Evolutionary conservation across 2,329 filamentous ascomycete species (phyloP).

Genomic region (Penicillium freii): DNA sequence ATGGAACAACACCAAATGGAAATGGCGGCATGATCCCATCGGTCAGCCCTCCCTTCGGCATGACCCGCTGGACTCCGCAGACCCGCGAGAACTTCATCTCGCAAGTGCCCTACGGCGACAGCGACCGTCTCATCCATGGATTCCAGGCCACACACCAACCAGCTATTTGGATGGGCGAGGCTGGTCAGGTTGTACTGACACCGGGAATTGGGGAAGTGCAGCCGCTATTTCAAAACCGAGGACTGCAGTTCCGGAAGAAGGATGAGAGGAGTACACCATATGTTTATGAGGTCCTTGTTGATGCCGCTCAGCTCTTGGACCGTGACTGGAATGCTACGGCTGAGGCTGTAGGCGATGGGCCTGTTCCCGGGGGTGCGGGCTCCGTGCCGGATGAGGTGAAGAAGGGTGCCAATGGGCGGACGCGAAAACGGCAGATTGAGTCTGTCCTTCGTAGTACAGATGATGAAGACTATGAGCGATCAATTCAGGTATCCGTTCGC

Average conservation of each 20-base stretch:
- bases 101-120: conserved; percentile 49
- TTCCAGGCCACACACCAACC: conserved; percentile 54
- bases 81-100: conserved; percentile 52
- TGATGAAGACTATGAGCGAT: background rate
- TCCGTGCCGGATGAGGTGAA: conserved; percentile 37
- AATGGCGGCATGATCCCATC: conserved; percentile 29
- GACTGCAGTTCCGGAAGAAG: conserved; percentile 43
- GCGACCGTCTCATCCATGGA: conserved; percentile 47
- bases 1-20: conserved; percentile 19
- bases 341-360: conserved; percentile 30
- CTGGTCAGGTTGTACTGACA: conserved; percentile 47
- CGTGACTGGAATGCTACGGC: conserved; percentile 41
- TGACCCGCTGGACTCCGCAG: conserved; percentile 54
- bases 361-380: conserved; percentile 44
- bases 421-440: conserved; percentile 25
- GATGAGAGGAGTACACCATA: conserved; percentile 48
- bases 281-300: conserved; percentile 47
- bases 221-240: conserved; percentile 44
- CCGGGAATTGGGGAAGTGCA: conserved; percentile 38
- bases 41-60: conserved; percentile 38
- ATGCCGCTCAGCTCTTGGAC: conserved; percentile 37
- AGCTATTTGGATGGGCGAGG: conserved; percentile 55
- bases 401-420: conserved; percentile 45
- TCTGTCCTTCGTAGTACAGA: background rate
- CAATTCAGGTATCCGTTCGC: conserved; percentile 11